These are phyloP conservation scores for Eimeria maxima DNA, from an alignment of 169 alveolate species.

Conservation along the genomic window DNA sequence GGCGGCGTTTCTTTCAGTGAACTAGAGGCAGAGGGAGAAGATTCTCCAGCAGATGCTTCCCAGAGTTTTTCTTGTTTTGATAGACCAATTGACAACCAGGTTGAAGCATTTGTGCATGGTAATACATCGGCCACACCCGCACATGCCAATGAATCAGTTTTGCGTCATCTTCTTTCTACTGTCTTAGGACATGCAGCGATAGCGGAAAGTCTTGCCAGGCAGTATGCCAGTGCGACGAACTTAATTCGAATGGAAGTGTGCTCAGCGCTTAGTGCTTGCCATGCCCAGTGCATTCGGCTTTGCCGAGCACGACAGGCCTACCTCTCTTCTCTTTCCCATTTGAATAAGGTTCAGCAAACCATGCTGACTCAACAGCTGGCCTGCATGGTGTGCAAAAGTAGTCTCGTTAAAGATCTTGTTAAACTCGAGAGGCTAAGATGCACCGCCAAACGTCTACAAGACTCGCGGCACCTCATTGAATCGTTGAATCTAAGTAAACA, in stretches of 20 bases:
- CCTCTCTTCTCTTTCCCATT: not conserved
- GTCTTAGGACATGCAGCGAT: not conserved
- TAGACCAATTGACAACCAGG: not conserved
- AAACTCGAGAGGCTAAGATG: constrained; percentile 5
- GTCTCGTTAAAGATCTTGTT: not conserved
- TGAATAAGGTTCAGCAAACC: not conserved
- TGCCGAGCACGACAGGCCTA: not conserved
- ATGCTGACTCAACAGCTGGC: not conserved
- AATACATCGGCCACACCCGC: not conserved
- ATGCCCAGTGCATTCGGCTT: constrained; percentile 35
- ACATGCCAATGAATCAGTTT: not conserved
- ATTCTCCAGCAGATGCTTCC: not conserved
- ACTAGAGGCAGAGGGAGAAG: not conserved
- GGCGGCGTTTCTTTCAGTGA: not conserved
- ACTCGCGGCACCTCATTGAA: constrained; percentile 9
- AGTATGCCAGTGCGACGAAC: constrained; percentile 8
- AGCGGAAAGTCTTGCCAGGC: not conserved
- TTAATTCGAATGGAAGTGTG: not conserved
- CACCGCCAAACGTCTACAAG: not conserved
- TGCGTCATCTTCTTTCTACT: not conserved
- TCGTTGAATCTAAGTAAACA: constrained; percentile 14
- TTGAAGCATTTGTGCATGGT: not conserved
- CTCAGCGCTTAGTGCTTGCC: not conserved
- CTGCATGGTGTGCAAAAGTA: not conserved
- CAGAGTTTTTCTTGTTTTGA: not conserved